Base-by-base conservation (phyloP, 495 filamentous ascomycete species). In the Lasiosphaeria hispida region DNA sequence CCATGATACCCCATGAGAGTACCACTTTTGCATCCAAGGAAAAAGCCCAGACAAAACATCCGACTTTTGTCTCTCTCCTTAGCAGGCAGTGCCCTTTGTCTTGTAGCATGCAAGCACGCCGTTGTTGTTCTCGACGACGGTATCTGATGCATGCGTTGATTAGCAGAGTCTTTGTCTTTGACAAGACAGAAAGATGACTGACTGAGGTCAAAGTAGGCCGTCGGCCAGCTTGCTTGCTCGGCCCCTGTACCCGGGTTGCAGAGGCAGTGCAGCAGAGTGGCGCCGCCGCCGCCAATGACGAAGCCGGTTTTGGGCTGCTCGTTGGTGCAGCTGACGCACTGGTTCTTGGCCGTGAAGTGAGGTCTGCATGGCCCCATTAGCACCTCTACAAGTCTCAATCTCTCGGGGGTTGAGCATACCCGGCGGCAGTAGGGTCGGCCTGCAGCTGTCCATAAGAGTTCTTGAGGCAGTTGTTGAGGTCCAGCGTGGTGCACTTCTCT, bases 271-370 rank as follows among this genome's bases (percentile, higher is more conserved):
- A 65, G 15, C 38, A 65, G 43, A 1, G 54, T 55, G n/a, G 60
- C 54, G 13, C 48, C 52, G 4, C 43, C 14, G 7, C 13, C 50
- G 18, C 40, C 42, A 1, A 63, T 19, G 13, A 64, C 40, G 9
- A 60, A 43, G 2, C 55, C 56, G n/a, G 36, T 39, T 1, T 47
- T 43, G 1, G 62, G 54, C 30, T 55, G 53, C 35, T 48, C 30
- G 55, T 64, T 68, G 36, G 45, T 57, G 60, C 65, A 68, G 10
- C 61, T 44, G 50, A 68, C 37, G 60, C 65, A 68, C 37, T 68
- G 63, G 42, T 55, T 55, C 17, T 13, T 23, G 45, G 65, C 62
- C 38, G 51, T 56, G 13, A 62, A 44, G 52, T 55, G 54, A 6
- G 64, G 59, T 2, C 61, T 66, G 14, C n/a, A 10, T 15, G 7